A percentile compares a stretch with the other conserved stretches of the same genome.
phyloP scores from a whole-genome alignment of 179 eudicot species.

The Beta macrorhiza region DNA sequence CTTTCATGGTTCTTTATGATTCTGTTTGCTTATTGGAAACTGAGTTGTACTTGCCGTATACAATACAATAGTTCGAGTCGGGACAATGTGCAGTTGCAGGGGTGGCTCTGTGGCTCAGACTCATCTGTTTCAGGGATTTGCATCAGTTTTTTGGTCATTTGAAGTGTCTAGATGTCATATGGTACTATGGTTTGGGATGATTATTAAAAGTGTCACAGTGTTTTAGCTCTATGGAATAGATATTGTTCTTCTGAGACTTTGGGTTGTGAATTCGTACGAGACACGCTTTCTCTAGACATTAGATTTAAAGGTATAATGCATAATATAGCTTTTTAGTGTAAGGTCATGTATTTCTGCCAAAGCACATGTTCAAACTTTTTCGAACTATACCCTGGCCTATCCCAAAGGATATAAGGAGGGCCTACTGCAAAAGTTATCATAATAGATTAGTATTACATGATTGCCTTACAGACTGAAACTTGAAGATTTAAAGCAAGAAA shows the following conservation, averaged over 20 bases:
- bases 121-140: background rate
- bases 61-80: background rate
- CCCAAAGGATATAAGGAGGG: background rate
- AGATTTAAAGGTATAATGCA: background rate
- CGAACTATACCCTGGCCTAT: background rate
- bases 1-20: background rate
- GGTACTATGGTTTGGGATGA: background rate
- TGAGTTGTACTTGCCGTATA: background rate
- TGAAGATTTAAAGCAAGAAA: background rate
- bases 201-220: background rate
- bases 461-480: constrained; percentile 8
- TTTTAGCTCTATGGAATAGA: background rate
- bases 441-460: background rate
- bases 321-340: background rate
- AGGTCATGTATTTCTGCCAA: constrained; percentile 1
- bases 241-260: background rate
- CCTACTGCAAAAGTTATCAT: background rate
- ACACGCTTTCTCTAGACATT: background rate
- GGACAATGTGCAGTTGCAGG: background rate
- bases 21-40: background rate
- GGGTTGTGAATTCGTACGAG: background rate
- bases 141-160: background rate
- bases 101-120: background rate
- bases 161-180: background rate
- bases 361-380: background rate